Base-by-base conservation (phyloP, 164 flowering plant genomes). In the Echeveria elegans region DNA sequence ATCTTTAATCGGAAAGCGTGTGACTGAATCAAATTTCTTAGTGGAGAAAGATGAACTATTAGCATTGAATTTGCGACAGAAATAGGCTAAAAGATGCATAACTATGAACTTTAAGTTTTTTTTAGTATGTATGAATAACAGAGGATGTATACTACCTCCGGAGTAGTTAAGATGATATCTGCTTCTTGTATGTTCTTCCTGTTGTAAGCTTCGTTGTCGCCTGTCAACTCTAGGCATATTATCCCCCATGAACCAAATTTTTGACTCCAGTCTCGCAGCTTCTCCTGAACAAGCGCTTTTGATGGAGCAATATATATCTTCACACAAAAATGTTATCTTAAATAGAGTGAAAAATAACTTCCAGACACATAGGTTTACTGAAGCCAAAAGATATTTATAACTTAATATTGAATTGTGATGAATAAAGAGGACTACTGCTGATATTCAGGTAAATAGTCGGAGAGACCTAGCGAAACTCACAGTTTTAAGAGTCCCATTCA, bases 211-310 rank as follows among this genome's bases (percentile, higher is more conserved):
- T 89, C 97, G 79, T 83, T 92, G 72, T 95, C 99, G 64, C 97
- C 88, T 19, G 99, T 95, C 70, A 95, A 78, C 83, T 95, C 99
- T 76, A 95, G 77, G 82, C 99, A 87, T 68, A 65, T 85, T 65
- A 95, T 79, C 26, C 97, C 99, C 88, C 79, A 79, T 21, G 89
- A 74, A 21, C 94, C 94, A 70, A 91, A 83, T 77, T 91, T 94
- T 74, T 82, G 86, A 73, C 72, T 88, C 99, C 99, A 92, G 71
- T 83, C 86, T 32, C 99, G 86, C 40, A 89, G 82, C 81, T 92
- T 95, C 85, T 95, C 99, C 73, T 95, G 99, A 47, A 95, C 92
- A 77, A 95, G 82, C 61, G 99, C 97, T 77, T 92, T 95, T 18
- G 97, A 95, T 70, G 99, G 99, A 36, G 99, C 91, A 71, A 95